Evolutionary conservation across 2,329 filamentous ascomycete genomes (phyloP), one percentile per base, ranked within the genome.

Genomic region (Myriosclerotinia curreyana): DNA sequence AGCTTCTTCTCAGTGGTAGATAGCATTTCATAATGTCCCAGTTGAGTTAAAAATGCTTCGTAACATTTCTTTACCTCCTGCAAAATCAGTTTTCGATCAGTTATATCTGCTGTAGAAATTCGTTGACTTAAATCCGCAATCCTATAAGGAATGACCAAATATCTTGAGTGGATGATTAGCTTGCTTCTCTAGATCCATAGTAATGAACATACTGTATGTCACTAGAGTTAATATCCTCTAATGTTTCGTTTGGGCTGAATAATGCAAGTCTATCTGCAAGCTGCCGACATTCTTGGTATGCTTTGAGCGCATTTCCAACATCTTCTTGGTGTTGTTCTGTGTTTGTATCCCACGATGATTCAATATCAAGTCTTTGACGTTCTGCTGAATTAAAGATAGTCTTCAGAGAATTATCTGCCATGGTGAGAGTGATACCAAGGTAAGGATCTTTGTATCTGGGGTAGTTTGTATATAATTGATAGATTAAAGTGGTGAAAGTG

Each of bases 161-260:
- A 90, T 72, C 85, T 88, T 56, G 22, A 40, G 53, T 75, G 73
- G 59, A 48, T 1, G 51, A 25, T 53, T n/a, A 46, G 46, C 38
- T 49, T 40, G 25, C 20, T 50, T 28, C 42, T n/a, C 12, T 40
- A 3, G n/a, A 17, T 40, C 17, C 25, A 46, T 36, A 17, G 40
- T 9, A 46, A 44, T 2, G 40, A 55, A 70, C 76, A 66, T 79
- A 96, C 78, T 92, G 91, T 40, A 99, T 79, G 72, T 96, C 88
- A n/a, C 83, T 82, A 1, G 94, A 96, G 17, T 90, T 81, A 40
- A 97, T 79, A 77, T 99, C 95, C 67, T 99, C 95, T 48, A 94
- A 77, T 0, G 85, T 83, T 76, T 99, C 95, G 77, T 99, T 99
- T 44, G 87, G 82, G 70, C 92, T 96, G 82, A 98, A 98, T 61